Base-by-base conservation (phyloP, 2,329 filamentous ascomycete species). In the Boeremia lycopersici region DNA sequence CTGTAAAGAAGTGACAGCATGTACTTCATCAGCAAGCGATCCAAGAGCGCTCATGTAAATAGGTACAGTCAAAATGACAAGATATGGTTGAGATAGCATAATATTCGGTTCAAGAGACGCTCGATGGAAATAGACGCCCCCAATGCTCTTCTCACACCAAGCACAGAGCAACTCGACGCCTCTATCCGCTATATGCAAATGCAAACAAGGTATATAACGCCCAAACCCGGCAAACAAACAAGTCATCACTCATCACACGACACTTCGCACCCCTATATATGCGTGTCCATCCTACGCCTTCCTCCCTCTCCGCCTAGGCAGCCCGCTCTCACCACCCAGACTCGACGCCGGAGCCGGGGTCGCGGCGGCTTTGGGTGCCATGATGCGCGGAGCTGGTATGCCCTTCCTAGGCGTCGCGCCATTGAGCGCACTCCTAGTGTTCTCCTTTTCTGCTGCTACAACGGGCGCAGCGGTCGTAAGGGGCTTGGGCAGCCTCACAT, bases 401-500 rank as follows among this genome's bases (percentile, higher is more conserved):
- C 70, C 66, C 53, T 73, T 73, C 56, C 69, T 68, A 1, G 71
- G 71, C 19, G 68, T 67, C 11, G 61, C 61, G 8, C 43, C 57
- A n/a, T 49, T 55, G 12, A 71, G 48, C 1, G 62, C 57, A 3
- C 40, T 71, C 64, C 56, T 69, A 69, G n/a, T 61, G 64, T 19
- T 68, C 62, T 42, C 55, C 48, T 51, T 56, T 36, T 46, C 54
- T 10, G 44, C 48, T 1, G 48, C 49, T 1, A 31, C 31, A 4
- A 44, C 55, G 6, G 56, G 13, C 2, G 44, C 15, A 12, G 61
- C 40, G 0, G 60, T 17, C 6, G 61, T 41, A 1, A 56, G 30
- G 2, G 64, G 56, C 6, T 67, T 64, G 2, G 71, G 69, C 2
- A 76, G 52, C 29, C 71, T 70, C 10, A 75, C 68, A 25, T 69